phyloP scores from a whole-genome alignment of 2,329 filamentous ascomycete species.

The Knoxdaviesia proteae region DNA sequence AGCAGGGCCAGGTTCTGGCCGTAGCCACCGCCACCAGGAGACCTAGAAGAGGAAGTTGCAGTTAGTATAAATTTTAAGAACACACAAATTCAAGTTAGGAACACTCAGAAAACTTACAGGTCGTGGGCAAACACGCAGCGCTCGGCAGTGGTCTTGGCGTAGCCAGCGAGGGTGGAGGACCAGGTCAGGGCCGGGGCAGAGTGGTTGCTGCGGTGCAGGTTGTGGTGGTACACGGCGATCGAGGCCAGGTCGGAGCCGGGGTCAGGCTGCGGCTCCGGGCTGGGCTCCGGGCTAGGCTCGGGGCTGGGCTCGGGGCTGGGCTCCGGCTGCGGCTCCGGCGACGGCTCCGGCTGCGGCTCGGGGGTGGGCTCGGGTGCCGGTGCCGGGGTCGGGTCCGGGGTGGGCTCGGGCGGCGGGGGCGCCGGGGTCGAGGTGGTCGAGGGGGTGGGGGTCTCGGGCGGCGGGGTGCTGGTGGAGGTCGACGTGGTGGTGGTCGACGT shows the following conservation, averaged over 20 bases:
- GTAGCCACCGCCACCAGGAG: slow-evolving; percentile 41
- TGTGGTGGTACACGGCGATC: slow-evolving; percentile 51
- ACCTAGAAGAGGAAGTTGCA: slow-evolving; percentile 16
- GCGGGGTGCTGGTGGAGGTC: slow-evolving; percentile 4
- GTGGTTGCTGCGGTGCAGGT: slow-evolving; percentile 70
- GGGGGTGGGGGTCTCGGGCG: slow-evolving; percentile 7
- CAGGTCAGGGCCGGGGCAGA: slow-evolving; percentile 44
- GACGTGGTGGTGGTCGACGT: slow-evolving; percentile 3
- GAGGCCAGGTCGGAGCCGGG: neutral
- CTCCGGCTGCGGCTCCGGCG: slow-evolving; percentile 3
- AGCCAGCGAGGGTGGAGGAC: slow-evolving; percentile 40
- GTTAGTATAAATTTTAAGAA: slow-evolving; percentile 7
- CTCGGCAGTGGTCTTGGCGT: slow-evolving; percentile 41
- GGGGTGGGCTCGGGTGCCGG: slow-evolving; percentile 4
- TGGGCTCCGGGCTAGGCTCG: slow-evolving; percentile 2
- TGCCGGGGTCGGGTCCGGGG: slow-evolving; percentile 2
- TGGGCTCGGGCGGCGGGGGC: slow-evolving; percentile 3
- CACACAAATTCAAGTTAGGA: neutral
- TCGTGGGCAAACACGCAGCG: slow-evolving; percentile 57
- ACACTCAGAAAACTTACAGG: slow-evolving; percentile 30
- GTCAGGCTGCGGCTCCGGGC: neutral
- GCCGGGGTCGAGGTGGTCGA: slow-evolving; percentile 2
- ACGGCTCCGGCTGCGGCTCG: slow-evolving; percentile 3
- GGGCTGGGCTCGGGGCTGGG: slow-evolving; percentile 3
- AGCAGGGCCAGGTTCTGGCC: slow-evolving; percentile 81